phyloP scores from a whole-genome alignment of 352 stramenopile species.

The Pythium aquatile region DNA sequence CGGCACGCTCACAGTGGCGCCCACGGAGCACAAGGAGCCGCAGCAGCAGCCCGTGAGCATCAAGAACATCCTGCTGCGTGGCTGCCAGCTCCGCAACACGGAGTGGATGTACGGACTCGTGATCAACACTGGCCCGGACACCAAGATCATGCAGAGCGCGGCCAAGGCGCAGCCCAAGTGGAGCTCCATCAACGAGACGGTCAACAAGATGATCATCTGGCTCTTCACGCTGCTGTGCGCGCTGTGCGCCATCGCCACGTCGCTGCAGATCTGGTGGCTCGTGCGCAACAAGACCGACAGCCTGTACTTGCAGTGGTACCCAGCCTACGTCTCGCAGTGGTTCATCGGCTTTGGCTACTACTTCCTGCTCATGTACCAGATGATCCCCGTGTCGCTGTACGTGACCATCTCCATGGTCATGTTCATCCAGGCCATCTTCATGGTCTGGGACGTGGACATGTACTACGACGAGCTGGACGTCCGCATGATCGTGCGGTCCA shows the following conservation, averaged over 20 bases:
- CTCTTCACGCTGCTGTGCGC: slow-evolving; percentile 66
- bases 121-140: slow-evolving; percentile 85
- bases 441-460: slow-evolving; percentile 91
- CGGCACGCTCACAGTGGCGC: slow-evolving; percentile 45
- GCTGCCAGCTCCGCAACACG: slow-evolving; percentile 86
- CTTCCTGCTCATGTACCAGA: slow-evolving; percentile 95
- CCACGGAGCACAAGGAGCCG: slow-evolving; percentile 19
- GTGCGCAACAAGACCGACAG: slow-evolving; percentile 44
- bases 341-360: slow-evolving; percentile 90
- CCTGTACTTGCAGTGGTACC: slow-evolving; percentile 54
- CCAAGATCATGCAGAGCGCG: slow-evolving; percentile 84
- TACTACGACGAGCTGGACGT: slow-evolving; percentile 92
- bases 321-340: slow-evolving; percentile 47
- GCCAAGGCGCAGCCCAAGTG: slow-evolving; percentile 63
- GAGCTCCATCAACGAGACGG: slow-evolving; percentile 79
- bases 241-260: slow-evolving; percentile 56
- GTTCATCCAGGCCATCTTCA: slow-evolving; percentile 93
- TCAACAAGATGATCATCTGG: slow-evolving; percentile 82
- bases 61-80: slow-evolving; percentile 88
- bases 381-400: slow-evolving; percentile 98
- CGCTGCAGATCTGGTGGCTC: slow-evolving; percentile 62
- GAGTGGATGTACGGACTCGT: slow-evolving; percentile 88
- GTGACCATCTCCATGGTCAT: slow-evolving; percentile 96
- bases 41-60: slow-evolving; percentile 59
- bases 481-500: slow-evolving; percentile 76